These are phyloP conservation scores for Paraphaeosphaeria sporulosa DNA, from an alignment of 2,329 filamentous ascomycete genomes.

Conservation along the genomic window DNA sequence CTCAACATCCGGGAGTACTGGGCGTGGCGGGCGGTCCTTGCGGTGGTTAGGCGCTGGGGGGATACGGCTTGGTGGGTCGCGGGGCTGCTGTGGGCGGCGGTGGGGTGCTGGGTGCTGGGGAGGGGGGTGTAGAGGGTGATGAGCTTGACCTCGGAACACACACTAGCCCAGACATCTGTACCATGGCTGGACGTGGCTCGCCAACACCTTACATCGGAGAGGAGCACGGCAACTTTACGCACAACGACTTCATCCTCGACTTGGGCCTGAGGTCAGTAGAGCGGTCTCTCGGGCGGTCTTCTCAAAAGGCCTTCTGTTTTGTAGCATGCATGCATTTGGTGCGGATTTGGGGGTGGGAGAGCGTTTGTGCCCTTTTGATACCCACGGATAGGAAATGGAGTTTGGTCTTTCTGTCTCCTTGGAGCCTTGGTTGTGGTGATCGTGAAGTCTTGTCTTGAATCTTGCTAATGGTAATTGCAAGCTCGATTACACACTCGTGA, in stretches of 20 bases:
- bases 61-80: not conserved
- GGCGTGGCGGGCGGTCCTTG: not conserved
- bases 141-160: too few relatives aligned
- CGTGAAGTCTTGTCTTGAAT: too few relatives aligned
- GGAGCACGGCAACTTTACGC: too few relatives aligned
- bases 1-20: constrained; percentile 1
- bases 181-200: not conserved
- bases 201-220: too few relatives aligned
- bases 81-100: not conserved
- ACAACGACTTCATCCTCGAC: too few relatives aligned
- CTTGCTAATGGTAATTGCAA: too few relatives aligned
- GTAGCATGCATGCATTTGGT: too few relatives aligned
- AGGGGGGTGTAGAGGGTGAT: not conserved
- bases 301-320: not conserved
- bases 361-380: not conserved
- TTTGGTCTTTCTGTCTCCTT: not conserved
- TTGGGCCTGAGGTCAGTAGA: too few relatives aligned
- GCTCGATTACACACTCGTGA: not conserved
- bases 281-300: too few relatives aligned
- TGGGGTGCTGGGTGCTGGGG: not conserved
- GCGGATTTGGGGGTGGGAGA: not conserved
- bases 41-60: not conserved
- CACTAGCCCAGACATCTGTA: not conserved
- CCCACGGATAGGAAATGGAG: not conserved
- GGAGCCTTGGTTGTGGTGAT: not conserved